These are phyloP conservation scores for Exophiala bonariae DNA, from an alignment of 2,329 filamentous ascomycete species.

Conservation along the genomic window DNA sequence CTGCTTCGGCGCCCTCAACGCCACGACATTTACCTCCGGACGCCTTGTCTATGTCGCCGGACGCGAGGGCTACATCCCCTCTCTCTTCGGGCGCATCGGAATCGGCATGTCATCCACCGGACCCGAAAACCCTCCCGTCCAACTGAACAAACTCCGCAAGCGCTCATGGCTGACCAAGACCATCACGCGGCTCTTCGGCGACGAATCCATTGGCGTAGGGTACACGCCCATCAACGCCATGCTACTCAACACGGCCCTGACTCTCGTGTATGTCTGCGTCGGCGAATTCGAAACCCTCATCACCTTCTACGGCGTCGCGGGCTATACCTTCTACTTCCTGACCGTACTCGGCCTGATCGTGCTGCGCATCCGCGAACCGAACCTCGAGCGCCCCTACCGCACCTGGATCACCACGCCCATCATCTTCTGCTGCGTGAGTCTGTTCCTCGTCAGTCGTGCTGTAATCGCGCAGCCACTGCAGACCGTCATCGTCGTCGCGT, in stretches of 20 bases:
- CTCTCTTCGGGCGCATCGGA: slow-evolving; percentile 79
- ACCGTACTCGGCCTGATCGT: slow-evolving; percentile 93
- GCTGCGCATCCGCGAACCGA: slow-evolving; percentile 80
- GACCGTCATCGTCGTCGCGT: slow-evolving; percentile 81
- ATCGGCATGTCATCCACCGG: slow-evolving; percentile 46
- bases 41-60: slow-evolving; percentile 91
- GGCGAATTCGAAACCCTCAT: slow-evolving; percentile 90
- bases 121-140: slow-evolving; percentile 23
- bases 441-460: slow-evolving; percentile 85
- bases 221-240: slow-evolving; percentile 95
- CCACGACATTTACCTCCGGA: slow-evolving; percentile 88
- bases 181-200: slow-evolving; percentile 66
- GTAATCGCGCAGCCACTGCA: slow-evolving; percentile 90
- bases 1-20: slow-evolving; percentile 93
- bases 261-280: slow-evolving; percentile 73
- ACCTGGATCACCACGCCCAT: slow-evolving; percentile 98
- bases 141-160: slow-evolving; percentile 39
- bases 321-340: slow-evolving; percentile 96
- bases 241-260: slow-evolving; percentile 74
- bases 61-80: slow-evolving; percentile 90
- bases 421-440: slow-evolving; percentile 95
- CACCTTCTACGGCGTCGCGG: slow-evolving; percentile 96
- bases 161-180: slow-evolving; percentile 59
- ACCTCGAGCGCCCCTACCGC: slow-evolving; percentile 84
- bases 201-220: slow-evolving; percentile 77